Percentiles rank a stretch among this genome's conserved stretches.
These are phyloP conservation scores for Cyclospora cayetanensis DNA, from an alignment of 169 alveolate genomes.

Conservation along the genomic window DNA sequence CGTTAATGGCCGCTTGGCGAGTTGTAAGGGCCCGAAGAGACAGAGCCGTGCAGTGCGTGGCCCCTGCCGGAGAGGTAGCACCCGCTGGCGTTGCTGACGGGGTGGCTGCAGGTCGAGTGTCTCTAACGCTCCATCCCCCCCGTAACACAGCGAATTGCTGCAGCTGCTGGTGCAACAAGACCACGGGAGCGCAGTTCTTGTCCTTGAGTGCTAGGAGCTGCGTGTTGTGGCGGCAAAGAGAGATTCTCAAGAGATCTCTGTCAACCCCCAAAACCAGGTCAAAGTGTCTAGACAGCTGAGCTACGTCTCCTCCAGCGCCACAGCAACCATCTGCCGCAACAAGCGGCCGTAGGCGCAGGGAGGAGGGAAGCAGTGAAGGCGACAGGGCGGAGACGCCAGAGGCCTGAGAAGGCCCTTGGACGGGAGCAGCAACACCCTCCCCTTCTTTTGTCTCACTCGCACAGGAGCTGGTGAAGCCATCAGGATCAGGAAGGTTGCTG, in stretches of 20 bases:
- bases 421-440: background rate
- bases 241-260: slow-evolving; percentile 35
- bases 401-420: background rate
- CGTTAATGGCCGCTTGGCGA: background rate
- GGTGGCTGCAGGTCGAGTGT: background rate
- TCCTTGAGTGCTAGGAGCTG: background rate
- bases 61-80: background rate
- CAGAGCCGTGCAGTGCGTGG: background rate
- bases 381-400: background rate
- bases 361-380: background rate
- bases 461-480: background rate
- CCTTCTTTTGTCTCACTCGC: too few relatives aligned
- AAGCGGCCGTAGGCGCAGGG: background rate
- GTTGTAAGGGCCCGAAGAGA: background rate
- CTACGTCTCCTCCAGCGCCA: slow-evolving; percentile 65
- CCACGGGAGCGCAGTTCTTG: background rate
- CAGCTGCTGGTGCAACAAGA: background rate
- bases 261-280: slow-evolving; percentile 63
- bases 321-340: slow-evolving; percentile 64
- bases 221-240: slow-evolving; percentile 57
- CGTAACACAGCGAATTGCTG: background rate
- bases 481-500: background rate
- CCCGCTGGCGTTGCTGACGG: background rate
- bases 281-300: slow-evolving; percentile 60
- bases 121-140: background rate